Base-by-base conservation (phyloP, 169 alveolate species). In the Plasmodium reichenowi region DNA sequence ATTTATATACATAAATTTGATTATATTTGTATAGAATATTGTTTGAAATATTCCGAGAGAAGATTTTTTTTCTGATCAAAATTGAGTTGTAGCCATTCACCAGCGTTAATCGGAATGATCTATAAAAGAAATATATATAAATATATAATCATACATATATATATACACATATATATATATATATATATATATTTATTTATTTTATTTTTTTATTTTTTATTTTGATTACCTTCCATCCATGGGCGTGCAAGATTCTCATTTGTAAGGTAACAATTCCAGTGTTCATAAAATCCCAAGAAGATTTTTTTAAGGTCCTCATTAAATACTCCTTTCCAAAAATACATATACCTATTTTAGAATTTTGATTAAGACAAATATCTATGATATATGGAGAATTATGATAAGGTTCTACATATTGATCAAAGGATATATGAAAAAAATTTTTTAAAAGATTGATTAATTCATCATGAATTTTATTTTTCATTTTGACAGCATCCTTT, bases 101-200 rank as follows among this genome's bases (percentile, higher is more conserved):
- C 90, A 2, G 74, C 90, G 26, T 80, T 80, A 29, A 80, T 80
- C 24, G 90, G 90, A 43, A 80, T 68, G 52, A 80, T 68, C 90
- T 80, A 62, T 26, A 20, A 32, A 54, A 5, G 22, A 9, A 50
- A 15, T 8, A 26, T 22, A 15, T 63, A 26, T 32, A 32, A 32
- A 60, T 24, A 24, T 24, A 24, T 24, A 24, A 24, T 24, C 29
- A 24, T 24, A 24, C 3, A 24, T 24, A 24, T 24, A 24, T 12
- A 29, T 8, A 32, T 10, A 24, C 4, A 26, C 17, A 64, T 64
- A 64, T 38, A 64, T 9, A 38, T 38, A 64, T 10, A 7, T 59
- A 22, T 48, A 3, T 29, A 13, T 20, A 4, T 26, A 13, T 26
- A 13, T 24, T 0, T 24, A 24, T 1, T 0, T 24, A 24, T 24